These are phyloP conservation scores for Sphaceloma murrayae DNA, from an alignment of 2,329 filamentous ascomycete genomes.

Conservation along the genomic window DNA sequence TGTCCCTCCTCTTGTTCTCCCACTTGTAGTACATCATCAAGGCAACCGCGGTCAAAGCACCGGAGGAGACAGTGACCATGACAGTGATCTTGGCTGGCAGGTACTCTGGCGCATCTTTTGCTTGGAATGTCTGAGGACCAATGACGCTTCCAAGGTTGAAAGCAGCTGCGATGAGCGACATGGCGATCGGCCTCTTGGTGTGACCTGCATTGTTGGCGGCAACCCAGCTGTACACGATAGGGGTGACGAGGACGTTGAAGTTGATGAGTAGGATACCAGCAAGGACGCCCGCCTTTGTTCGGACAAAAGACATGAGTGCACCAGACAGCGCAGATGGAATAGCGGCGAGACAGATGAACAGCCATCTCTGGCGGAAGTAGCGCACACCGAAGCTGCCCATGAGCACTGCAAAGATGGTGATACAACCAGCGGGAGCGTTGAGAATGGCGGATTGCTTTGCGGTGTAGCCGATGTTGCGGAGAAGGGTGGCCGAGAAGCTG, in stretches of 20 bases:
- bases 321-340: conserved; percentile 40
- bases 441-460: conserved; percentile 41
- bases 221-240: conserved; percentile 28
- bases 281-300: conserved; percentile 18
- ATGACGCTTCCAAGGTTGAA: conserved; percentile 29
- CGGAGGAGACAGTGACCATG: conserved; percentile 10
- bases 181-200: conserved; percentile 25
- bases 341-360: conserved; percentile 42
- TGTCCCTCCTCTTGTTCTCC: conserved; percentile 27
- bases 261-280: conserved; percentile 28
- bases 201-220: conserved; percentile 41
- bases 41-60: conserved; percentile 29
- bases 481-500: conserved; percentile 46
- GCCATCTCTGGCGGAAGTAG: conserved; percentile 40
- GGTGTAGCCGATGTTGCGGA: conserved; percentile 39
- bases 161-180: background rate
- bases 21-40: conserved; percentile 42
- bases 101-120: conserved; percentile 28
- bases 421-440: conserved; percentile 45
- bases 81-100: conserved; percentile 33
- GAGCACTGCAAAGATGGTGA: conserved; percentile 45
- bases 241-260: conserved; percentile 25
- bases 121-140: conserved; percentile 29
- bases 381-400: conserved; percentile 41
- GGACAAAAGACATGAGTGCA: conserved; percentile 43